These are phyloP conservation scores for Podaxis sp. DNA, from an alignment of 768 basidiomycete species.

Conservation along the genomic window DNA sequence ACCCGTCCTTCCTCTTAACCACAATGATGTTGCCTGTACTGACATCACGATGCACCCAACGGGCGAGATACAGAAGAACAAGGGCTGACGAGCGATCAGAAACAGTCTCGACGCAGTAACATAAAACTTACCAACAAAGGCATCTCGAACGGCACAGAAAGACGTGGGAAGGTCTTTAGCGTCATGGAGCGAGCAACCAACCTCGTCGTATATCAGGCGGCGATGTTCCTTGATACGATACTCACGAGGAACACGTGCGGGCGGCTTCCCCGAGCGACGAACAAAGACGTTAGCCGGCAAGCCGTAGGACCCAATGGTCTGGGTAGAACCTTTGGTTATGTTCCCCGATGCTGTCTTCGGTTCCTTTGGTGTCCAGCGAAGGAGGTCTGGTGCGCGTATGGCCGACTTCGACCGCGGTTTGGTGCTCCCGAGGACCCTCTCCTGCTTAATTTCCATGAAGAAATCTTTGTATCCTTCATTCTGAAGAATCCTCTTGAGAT, in stretches of 20 bases:
- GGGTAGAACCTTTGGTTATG: neutral
- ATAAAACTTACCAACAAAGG: neutral
- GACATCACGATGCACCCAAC: constrained; percentile 14
- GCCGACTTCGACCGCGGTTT: neutral
- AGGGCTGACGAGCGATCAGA: neutral
- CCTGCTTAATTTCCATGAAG: constrained; percentile 1
- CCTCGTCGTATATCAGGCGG: neutral
- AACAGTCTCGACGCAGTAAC: neutral
- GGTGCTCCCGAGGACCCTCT: neutral
- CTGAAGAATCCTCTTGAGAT: neutral
- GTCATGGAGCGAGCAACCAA: constrained; percentile 23
- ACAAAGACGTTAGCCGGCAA: neutral
- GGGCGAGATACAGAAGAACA: constrained; percentile 11
- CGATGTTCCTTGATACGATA: neutral
- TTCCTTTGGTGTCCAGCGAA: neutral
- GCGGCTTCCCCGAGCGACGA: neutral
- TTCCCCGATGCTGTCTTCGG: neutral
- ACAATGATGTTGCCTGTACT: constrained; percentile 9
- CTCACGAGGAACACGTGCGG: neutral
- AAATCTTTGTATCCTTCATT: neutral
- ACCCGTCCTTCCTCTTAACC: neutral
- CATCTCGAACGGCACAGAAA: neutral
- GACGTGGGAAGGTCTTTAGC: constrained; percentile 23
- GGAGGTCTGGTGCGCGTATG: neutral
- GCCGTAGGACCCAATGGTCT: neutral